These are phyloP conservation scores for Leccinum proliferum DNA, from an alignment of 1,284 basidiomycete genomes.

Conservation along the genomic window DNA sequence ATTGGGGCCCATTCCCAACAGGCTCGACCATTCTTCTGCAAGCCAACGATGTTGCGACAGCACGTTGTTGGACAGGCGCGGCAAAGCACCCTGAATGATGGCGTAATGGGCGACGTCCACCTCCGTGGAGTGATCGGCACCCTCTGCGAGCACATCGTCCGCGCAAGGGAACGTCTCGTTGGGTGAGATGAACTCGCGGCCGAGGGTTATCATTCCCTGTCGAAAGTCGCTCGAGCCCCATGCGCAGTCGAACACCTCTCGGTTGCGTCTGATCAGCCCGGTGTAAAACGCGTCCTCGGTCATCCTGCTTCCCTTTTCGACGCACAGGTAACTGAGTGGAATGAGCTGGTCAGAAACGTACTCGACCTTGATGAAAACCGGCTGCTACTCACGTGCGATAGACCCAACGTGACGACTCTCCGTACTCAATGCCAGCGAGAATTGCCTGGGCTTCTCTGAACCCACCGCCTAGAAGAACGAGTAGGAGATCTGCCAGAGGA, in stretches of 20 bases:
- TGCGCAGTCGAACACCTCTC: not conserved
- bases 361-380: not conserved
- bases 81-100: not conserved
- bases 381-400: conserved; percentile 2
- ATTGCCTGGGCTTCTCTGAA: conserved; percentile 6
- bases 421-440: conserved; percentile 1
- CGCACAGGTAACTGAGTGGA: conserved; percentile 9
- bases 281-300: not conserved
- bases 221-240: conserved; percentile 10
- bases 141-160: conserved; percentile 9
- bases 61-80: not conserved
- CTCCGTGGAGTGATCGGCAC: conserved; percentile 8
- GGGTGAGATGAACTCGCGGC: conserved; percentile 3
- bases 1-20: conserved; percentile 3
- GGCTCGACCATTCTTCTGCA: conserved; percentile 5
- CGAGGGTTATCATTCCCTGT: conserved; percentile 6
- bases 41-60: conserved; percentile 7
- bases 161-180: conserved; percentile 1
- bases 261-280: conserved; percentile 2
- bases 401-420: not conserved
- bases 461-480: conserved; percentile 1
- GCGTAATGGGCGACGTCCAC: conserved; percentile 5
- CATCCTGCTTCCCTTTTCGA: not conserved
- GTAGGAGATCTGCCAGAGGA: not conserved
- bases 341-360: not conserved